These are phyloP conservation scores for Rhodotorula kratochvilovae DNA, from an alignment of 768 basidiomycete species.

Conservation along the genomic window DNA sequence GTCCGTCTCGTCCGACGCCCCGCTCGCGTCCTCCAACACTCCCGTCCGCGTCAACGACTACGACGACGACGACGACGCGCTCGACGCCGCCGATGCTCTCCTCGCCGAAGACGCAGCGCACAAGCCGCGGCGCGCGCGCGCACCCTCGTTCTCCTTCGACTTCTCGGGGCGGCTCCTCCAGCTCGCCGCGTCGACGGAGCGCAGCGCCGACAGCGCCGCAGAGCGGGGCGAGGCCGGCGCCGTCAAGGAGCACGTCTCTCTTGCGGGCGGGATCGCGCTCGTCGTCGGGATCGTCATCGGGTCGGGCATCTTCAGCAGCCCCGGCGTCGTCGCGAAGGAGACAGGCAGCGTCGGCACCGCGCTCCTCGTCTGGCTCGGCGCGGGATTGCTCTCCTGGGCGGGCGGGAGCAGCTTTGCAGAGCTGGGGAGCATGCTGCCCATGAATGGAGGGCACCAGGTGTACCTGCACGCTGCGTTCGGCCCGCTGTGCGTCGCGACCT, in stretches of 20 bases:
- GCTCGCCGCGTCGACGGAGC: neutral
- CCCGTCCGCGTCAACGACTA: conserved; percentile 5
- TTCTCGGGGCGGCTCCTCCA: conserved; percentile 6
- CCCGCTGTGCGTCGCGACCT: conserved; percentile 56
- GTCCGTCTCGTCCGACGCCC: neutral
- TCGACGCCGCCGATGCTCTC: neutral
- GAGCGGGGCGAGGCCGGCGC: neutral
- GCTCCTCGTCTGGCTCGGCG: conserved; percentile 73
- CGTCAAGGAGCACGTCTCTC: conserved; percentile 22
- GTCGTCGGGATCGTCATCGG: conserved; percentile 39
- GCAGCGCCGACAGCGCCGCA: neutral
- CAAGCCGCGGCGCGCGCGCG: neutral
- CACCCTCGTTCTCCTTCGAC: conserved; percentile 22
- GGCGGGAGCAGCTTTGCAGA: conserved; percentile 46
- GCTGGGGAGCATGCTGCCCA: conserved; percentile 72
- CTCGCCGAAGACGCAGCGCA: neutral
- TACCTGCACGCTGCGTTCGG: conserved; percentile 44
- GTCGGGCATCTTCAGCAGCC: conserved; percentile 35
- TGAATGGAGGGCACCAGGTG: conserved; percentile 58
- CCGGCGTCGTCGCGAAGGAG: conserved; percentile 80
- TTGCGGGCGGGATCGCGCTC: conserved; percentile 32
- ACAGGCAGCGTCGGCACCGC: conserved; percentile 85
- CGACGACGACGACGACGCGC: conserved; percentile 10
- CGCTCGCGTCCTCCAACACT: neutral
- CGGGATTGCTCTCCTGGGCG: conserved; percentile 86